Evolutionary conservation across 306 rosid species (phyloP), one percentile per base, ranked within the genome.

Genomic region (Trichosanthes truncata): DNA sequence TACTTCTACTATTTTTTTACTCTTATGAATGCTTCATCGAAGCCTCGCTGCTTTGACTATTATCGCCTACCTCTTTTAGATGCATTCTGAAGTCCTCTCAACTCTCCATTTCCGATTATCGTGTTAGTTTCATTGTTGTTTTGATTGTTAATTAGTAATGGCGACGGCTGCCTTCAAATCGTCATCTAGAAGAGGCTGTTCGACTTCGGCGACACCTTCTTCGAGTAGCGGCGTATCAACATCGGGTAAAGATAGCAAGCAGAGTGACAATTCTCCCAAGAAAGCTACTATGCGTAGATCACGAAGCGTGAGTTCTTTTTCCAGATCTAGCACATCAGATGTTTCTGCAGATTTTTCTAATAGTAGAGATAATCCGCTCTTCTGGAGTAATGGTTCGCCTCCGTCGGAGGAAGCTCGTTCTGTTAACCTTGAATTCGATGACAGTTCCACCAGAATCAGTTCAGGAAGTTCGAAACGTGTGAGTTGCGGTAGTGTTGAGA

Each of bases 331-430:
- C 53, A 8, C 29, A 31, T 75, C 67, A 1, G 87, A 85, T 45
- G 36, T 84, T 63, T 68, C 91, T 20, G 33, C 85, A 0, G 92
- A 87, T 13, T 94, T 94, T 84, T 86, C 87, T 45, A 92, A 92
- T 81, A 94, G 87, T 82, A 89, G 95, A 71, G 97, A 94, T 69
- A 94, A 94, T 67, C 98, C 98, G 63, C 92, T 94, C 38, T 94
- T 91, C 77, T 86, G 83, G 77, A 83, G 81, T 51, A 17, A 80
- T 26, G 74, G 60, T 4, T 82, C 89, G 15, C 80, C 87, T 0
- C 66, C 63, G 0, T 78, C n/a, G 4, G 65, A 53, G 29, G 85
- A 75, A 81, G 57, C 60, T 65, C 81, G 72, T 76, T 11, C 56
- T 73, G 69, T 46, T 46, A 72, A 72, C 25, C 59, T 72, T 43